Evolutionary conservation across 1,284 basidiomycete genomes (phyloP).

Genomic region (Papiliotrema terrestris): DNA sequence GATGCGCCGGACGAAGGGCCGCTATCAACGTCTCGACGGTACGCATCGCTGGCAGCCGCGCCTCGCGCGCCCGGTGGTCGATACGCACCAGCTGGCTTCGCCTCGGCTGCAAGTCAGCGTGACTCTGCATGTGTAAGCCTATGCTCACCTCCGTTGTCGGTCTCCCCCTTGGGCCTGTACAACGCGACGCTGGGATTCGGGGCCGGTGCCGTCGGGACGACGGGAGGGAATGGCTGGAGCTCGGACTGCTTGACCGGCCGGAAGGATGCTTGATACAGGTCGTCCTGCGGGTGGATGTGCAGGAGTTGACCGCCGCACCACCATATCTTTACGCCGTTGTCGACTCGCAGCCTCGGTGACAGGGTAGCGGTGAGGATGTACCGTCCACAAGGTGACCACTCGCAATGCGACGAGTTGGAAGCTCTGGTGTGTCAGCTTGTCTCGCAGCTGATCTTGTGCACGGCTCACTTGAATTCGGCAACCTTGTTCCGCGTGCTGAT

Average conservation of each 20-base stretch:
- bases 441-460: not conserved
- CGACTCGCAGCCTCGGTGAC: constrained; percentile 88
- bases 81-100: constrained; percentile 75
- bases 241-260: constrained; percentile 66
- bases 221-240: constrained; percentile 66
- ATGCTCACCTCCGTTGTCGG: constrained; percentile 41
- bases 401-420: constrained; percentile 87
- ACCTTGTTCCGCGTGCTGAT: constrained; percentile 79
- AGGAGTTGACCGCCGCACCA: constrained; percentile 84
- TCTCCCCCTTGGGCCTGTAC: constrained; percentile 46
- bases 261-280: constrained; percentile 83
- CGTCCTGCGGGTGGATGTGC: constrained; percentile 77
- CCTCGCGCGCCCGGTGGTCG: constrained; percentile 90
- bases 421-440: constrained; percentile 56
- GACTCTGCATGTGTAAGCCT: not conserved
- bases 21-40: constrained; percentile 83
- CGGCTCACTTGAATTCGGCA: constrained; percentile 59
- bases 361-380: constrained; percentile 92
- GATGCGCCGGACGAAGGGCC: constrained; percentile 50
- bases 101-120: constrained; percentile 53
- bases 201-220: constrained; percentile 70
- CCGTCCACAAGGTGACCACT: constrained; percentile 92
- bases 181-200: constrained; percentile 61
- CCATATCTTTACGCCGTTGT: constrained; percentile 96
- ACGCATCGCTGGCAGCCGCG: constrained; percentile 74